Conservation (phyloP, 768 basidiomycete species). For the Panellus pusillus region DNA sequence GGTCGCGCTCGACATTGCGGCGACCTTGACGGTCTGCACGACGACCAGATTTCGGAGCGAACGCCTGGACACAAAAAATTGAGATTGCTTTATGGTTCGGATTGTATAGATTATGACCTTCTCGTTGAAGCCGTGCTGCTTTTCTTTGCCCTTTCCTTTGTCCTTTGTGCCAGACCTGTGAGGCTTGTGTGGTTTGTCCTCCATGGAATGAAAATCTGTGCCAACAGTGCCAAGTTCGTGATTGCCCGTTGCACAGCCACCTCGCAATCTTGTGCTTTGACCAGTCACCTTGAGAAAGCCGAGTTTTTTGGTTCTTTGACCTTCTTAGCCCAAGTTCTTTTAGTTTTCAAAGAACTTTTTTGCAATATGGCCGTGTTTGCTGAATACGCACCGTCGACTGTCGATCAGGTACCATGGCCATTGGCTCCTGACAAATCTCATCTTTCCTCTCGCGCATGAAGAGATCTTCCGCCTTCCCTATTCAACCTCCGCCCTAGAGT, state of each 20-base stretch:
- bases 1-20: constrained; percentile 89
- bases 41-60: constrained; percentile 89
- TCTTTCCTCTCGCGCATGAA: background rate
- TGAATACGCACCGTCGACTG: background rate
- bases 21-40: constrained; percentile 87
- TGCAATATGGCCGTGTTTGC: background rate
- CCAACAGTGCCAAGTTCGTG: no score
- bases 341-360: background rate
- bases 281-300: no score
- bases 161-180: constrained; percentile 82
- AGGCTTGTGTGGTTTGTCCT: constrained; percentile 77
- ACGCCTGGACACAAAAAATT: constrained; percentile 55
- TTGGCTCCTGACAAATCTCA: background rate
- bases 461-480: background rate
- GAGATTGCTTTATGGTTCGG: background rate
- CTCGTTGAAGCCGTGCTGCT: constrained; percentile 82
- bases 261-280: no score
- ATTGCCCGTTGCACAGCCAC: background rate
- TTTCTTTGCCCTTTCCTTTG: constrained; percentile 67
- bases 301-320: no score
- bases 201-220: constrained; percentile 45
- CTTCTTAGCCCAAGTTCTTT: background rate
- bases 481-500: background rate
- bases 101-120: constrained; percentile 47
- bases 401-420: background rate